phyloP scores from a whole-genome alignment of 768 basidiomycete genomes.

The Pseudohyphozyma bogoriensis region DNA sequence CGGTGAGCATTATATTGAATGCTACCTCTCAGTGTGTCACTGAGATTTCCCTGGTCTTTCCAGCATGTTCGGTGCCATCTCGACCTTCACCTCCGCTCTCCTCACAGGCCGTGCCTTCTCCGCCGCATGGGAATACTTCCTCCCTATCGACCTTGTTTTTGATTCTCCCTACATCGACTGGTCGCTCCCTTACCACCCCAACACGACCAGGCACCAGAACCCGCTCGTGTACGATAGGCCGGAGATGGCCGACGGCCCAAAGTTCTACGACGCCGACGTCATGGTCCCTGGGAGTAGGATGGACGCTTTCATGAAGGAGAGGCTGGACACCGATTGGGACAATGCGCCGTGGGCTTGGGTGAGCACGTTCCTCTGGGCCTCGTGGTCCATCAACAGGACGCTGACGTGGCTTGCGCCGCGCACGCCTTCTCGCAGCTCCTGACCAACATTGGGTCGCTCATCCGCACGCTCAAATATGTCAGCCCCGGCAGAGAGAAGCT shows the following conservation, averaged over 20 bases:
- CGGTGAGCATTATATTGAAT: conserved; percentile 1
- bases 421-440: too few species aligned
- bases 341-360: not conserved
- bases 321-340: not conserved
- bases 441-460: too few species aligned
- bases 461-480: too few species aligned
- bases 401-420: not conserved
- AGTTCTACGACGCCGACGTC: not conserved
- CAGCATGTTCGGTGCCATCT: conserved; percentile 15
- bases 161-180: conserved; percentile 21
- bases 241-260: not conserved
- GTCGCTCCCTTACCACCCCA: not conserved
- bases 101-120: conserved; percentile 17
- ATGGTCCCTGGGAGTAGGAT: not conserved
- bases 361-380: not conserved
- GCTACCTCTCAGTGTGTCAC: not conserved
- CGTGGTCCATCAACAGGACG: not conserved
- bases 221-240: not conserved
- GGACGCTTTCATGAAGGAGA: not conserved
- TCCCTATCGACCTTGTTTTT: conserved; percentile 17
- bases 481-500: too few species aligned
- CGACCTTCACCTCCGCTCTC: conserved; percentile 11
- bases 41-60: too few species aligned
- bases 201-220: not conserved
- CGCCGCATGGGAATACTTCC: conserved; percentile 13